phyloP scores from a whole-genome alignment of 1,284 basidiomycete species.

The Sutorius eximius region DNA sequence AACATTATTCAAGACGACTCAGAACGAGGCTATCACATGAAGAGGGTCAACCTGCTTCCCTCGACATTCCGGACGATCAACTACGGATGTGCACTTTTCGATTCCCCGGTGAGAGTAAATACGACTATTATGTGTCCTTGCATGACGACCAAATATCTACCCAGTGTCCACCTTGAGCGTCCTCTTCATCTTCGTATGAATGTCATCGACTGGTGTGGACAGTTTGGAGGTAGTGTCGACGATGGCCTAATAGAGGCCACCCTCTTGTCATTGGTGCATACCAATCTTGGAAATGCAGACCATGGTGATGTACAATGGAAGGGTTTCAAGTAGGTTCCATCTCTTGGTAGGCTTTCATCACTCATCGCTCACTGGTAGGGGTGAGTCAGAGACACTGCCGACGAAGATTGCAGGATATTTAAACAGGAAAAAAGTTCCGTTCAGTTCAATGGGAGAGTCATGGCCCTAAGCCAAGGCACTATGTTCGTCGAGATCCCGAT shows the following conservation, averaged over 20 bases:
- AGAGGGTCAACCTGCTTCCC: not conserved
- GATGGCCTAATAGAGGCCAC: not conserved
- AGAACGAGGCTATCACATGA: not conserved
- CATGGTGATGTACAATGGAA: not conserved
- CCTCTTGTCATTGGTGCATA: not conserved
- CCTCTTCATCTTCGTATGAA: conserved; percentile 14
- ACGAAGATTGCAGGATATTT: not conserved
- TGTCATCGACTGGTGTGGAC: conserved; percentile 25
- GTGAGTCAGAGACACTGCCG: not conserved
- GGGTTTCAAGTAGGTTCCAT: not conserved
- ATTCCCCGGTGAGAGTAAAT: conserved; percentile 20
- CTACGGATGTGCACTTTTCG: conserved; percentile 34
- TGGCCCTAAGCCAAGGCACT: not conserved
- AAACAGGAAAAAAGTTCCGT: not conserved
- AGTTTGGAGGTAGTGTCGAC: conserved; percentile 2
- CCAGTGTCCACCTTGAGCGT: conserved; percentile 16
- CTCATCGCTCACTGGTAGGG: not conserved
- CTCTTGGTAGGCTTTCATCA: not conserved
- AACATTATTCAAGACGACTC: conserved; percentile 14
- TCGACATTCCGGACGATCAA: not conserved
- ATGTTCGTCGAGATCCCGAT: not conserved
- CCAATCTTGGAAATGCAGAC: not conserved
- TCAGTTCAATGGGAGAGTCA: not conserved
- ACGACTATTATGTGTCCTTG: conserved; percentile 24
- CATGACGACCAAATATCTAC: conserved; percentile 23